A percentile compares a stretch with the other conserved stretches of the same genome.
Evolutionary conservation across 495 filamentous ascomycete genomes (phyloP).

Genomic region (Echria macrotheca): DNA sequence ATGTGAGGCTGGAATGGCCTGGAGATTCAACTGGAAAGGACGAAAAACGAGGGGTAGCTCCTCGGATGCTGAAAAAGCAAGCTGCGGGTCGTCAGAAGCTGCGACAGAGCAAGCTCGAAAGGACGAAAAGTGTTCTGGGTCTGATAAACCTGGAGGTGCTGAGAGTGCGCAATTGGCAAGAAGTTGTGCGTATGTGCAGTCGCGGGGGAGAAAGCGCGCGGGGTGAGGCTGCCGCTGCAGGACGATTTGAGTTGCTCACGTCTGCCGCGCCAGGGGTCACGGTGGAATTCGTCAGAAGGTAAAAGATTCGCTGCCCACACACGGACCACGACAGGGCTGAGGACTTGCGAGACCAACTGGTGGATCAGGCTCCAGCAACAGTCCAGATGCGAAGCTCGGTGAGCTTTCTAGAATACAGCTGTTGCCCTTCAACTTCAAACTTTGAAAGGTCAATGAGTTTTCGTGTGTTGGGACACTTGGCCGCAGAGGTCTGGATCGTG

Average conservation of each 20-base stretch:
- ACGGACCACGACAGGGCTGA: constrained; percentile 27
- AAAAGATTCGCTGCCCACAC: constrained; percentile 27
- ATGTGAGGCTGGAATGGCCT: constrained; percentile 5
- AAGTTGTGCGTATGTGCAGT: too few species aligned
- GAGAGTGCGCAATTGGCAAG: too few species aligned
- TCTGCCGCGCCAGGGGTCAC: constrained; percentile 18
- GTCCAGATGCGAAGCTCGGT: constrained; percentile 5
- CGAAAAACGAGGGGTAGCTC: constrained; percentile 27
- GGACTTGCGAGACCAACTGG: neutral
- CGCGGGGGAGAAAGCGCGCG: constrained; percentile 3
- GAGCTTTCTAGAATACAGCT: constrained; percentile 13
- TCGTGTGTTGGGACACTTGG: neutral
- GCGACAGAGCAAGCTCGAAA: too few species aligned
- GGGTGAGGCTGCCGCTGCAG: constrained; percentile 25
- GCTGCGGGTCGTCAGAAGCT: too few species aligned
- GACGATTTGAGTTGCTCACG: constrained; percentile 11
- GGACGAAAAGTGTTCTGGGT: too few species aligned
- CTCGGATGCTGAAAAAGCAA: constrained; percentile 4
- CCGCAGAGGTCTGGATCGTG: too few species aligned
- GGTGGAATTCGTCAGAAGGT: constrained; percentile 35
- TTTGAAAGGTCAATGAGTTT: neutral
- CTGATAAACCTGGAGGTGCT: too few species aligned
- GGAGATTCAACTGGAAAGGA: constrained; percentile 2
- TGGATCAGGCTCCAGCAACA: constrained; percentile 1
- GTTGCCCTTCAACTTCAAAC: neutral